phyloP scores from a whole-genome alignment of 1,139 yeast species.

The Sugiyamaella xylanicola region DNA sequence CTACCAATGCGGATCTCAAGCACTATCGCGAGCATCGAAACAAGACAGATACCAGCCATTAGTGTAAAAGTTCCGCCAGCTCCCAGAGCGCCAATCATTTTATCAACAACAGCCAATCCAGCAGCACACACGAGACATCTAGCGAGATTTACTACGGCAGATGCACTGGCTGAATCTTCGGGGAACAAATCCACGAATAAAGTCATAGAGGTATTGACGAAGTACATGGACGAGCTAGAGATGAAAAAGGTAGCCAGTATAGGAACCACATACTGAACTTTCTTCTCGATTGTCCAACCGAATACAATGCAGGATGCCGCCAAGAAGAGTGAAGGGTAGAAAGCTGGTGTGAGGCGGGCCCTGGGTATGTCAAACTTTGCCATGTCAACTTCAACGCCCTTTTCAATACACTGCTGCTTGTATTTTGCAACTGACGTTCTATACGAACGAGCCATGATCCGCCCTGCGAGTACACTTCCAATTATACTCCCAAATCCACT shows the following conservation, averaged over 20 bases:
- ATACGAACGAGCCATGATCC: slow-evolving; percentile 40
- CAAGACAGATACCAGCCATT: slow-evolving; percentile 47
- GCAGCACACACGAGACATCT: slow-evolving; percentile 64
- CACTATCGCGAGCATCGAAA: slow-evolving; percentile 24
- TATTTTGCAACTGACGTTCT: slow-evolving; percentile 22
- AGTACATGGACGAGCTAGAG: slow-evolving; percentile 57
- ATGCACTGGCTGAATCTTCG: slow-evolving; percentile 58
- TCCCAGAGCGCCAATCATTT: slow-evolving; percentile 55
- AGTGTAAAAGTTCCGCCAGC: slow-evolving; percentile 68
- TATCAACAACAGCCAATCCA: slow-evolving; percentile 62
- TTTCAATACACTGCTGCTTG: slow-evolving; percentile 43
- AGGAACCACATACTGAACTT: slow-evolving; percentile 56
- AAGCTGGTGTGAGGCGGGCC: slow-evolving; percentile 48
- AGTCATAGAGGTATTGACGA: slow-evolving; percentile 55
- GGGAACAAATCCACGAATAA: slow-evolving; percentile 66
- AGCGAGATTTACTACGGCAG: slow-evolving; percentile 60
- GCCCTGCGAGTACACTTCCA: slow-evolving; percentile 43
- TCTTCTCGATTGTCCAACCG: slow-evolving; percentile 68
- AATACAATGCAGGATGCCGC: slow-evolving; percentile 50
- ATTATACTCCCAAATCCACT: slow-evolving; percentile 45
- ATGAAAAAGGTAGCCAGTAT: slow-evolving; percentile 53
- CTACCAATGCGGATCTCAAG: slow-evolving; percentile 27
- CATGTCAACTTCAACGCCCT: slow-evolving; percentile 44
- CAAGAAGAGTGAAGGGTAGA: slow-evolving; percentile 41
- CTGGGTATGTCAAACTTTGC: slow-evolving; percentile 50